Percentiles rank a stretch among this genome's conserved stretches.
phyloP scores from a whole-genome alignment of 192 early-diverging fungal genomes.

The Coemansia sp. region DNA sequence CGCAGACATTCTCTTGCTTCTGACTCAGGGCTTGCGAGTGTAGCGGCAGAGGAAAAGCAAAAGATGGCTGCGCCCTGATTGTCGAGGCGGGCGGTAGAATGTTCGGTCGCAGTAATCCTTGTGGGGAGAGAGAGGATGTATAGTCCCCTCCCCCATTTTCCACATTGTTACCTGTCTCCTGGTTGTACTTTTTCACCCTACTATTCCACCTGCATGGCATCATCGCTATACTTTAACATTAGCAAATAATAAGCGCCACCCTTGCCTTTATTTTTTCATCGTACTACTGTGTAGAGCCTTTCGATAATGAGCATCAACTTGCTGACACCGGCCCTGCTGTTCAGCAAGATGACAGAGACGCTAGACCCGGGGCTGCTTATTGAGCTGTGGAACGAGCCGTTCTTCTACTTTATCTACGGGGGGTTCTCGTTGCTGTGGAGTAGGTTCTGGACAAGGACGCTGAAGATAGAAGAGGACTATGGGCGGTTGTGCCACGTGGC shows the following conservation, averaged over 20 bases:
- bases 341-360: conserved; percentile 71
- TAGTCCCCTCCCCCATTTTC: background rate
- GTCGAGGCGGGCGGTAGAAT: background rate
- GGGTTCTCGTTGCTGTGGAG: conserved; percentile 49
- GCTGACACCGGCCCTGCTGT: conserved; percentile 75
- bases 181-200: background rate
- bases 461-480: conserved; percentile 55
- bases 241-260: background rate
- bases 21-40: too few relatives aligned
- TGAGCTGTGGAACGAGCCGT: conserved; percentile 73
- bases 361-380: conserved; percentile 63
- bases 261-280: background rate
- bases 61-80: too few relatives aligned
- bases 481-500: conserved; percentile 65
- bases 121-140: background rate
- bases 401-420: conserved; percentile 56
- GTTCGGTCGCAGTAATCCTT: background rate
- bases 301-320: conserved; percentile 68
- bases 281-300: conserved; percentile 35
- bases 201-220: background rate
- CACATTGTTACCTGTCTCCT: background rate
- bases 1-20: too few relatives aligned
- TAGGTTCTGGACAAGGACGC: conserved; percentile 36
- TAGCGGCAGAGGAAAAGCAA: too few relatives aligned
- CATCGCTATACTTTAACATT: background rate